Percentiles rank a stretch among this genome's conserved stretches.
Conservation (phyloP, 352 stramenopile genomes). For the Blastocystis sp. region DNA sequence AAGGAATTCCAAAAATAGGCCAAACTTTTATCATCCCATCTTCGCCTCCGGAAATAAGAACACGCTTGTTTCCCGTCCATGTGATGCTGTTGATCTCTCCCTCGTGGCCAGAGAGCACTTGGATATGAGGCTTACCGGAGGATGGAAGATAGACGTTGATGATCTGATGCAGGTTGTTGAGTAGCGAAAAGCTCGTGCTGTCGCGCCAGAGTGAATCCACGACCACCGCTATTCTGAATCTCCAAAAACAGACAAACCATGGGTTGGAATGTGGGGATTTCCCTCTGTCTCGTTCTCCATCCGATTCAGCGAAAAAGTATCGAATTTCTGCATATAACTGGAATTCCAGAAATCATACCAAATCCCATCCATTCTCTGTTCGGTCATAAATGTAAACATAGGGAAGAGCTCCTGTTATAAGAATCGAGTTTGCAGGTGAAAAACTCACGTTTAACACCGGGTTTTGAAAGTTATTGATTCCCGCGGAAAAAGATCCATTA, state of each 20-base stretch:
- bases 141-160: neutral
- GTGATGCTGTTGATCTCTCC: conserved; percentile 45
- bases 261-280: neutral
- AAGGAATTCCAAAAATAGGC: neutral
- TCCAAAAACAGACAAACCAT: neutral
- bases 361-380: neutral
- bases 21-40: conserved; percentile 24
- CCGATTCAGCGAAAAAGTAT: conserved; percentile 8
- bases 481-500: neutral
- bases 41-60: neutral
- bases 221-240: conserved; percentile 1
- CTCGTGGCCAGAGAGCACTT: conserved; percentile 20
- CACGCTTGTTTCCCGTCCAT: neutral
- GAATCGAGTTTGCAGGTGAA: neutral
- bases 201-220: conserved; percentile 26
- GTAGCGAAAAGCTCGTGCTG: neutral
- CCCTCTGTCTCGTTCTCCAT: neutral
- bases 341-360: neutral
- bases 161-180: conserved; percentile 16
- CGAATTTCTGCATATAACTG: neutral
- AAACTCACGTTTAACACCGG: conserved; percentile 13
- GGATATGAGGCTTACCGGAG: neutral
- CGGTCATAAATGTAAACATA: conserved; percentile 13
- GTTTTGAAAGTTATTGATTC: neutral
- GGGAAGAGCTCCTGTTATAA: neutral